phyloP scores from a whole-genome alignment of 768 basidiomycete genomes.

The Amanita inopinata region DNA sequence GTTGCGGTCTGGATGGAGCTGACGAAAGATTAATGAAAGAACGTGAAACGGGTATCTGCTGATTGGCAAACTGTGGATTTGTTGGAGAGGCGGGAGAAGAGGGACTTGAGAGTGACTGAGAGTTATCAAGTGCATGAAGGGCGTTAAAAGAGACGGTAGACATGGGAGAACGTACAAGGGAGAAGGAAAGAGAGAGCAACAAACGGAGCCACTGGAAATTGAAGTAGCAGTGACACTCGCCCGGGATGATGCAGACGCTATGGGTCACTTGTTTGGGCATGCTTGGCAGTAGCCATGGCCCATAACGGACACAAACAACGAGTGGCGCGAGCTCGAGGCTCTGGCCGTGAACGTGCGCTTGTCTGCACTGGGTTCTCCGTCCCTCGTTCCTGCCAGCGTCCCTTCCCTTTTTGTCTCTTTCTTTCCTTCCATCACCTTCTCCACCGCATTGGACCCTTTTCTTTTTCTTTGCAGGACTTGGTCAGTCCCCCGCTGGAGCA shows the following conservation, averaged over 20 bases:
- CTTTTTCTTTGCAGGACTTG: slow-evolving; percentile 10
- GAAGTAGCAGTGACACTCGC: no score
- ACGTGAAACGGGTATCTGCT: slow-evolving; percentile 25
- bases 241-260: no score
- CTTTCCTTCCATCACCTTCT: slow-evolving; percentile 4
- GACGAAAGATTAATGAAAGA: slow-evolving; percentile 31
- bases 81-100: slow-evolving; percentile 38
- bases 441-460: slow-evolving; percentile 11
- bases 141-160: slow-evolving; percentile 27
- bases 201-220: neutral
- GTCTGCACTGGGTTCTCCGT: slow-evolving; percentile 3
- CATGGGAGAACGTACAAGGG: slow-evolving; percentile 13
- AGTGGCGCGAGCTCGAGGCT: no score
- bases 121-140: slow-evolving; percentile 23
- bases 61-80: slow-evolving; percentile 24
- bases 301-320: no score
- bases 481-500: slow-evolving; percentile 16
- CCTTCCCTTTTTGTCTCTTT: slow-evolving; percentile 5
- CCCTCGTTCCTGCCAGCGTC: neutral
- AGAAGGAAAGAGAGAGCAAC: neutral
- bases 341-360: no score
- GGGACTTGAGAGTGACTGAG: slow-evolving; percentile 30
- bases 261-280: no score
- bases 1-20: slow-evolving; percentile 27
- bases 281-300: no score